A percentile compares a stretch with the other conserved stretches of the same genome.
Conservation (phyloP, 805 yeast species). For the Ogataea wickerhamii region DNA sequence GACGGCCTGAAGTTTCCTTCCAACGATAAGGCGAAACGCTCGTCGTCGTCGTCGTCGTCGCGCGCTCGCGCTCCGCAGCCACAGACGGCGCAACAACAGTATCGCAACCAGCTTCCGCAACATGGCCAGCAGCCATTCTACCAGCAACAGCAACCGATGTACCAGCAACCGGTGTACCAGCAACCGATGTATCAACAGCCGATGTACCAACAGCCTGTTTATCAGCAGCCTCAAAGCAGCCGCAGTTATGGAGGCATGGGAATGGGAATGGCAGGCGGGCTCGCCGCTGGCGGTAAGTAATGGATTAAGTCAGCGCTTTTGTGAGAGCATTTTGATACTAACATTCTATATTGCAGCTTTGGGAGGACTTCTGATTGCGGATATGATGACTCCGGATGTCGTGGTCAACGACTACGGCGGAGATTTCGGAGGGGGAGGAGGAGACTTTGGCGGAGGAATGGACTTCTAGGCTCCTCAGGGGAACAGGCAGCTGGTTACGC, state of each 20-base stretch:
- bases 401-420: conserved; percentile 12
- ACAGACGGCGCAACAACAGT: conserved; percentile 14
- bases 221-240: conserved; percentile 13
- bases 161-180: conserved; percentile 19
- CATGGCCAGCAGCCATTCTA: conserved; percentile 13
- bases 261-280: conserved; percentile 31
- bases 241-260: conserved; percentile 10
- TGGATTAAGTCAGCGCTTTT: too few species aligned
- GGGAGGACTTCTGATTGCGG: conserved; percentile 27
- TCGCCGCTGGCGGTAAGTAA: conserved; percentile 29
- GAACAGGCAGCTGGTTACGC: too few species aligned
- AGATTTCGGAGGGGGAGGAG: conserved; percentile 8
- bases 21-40: conserved; percentile 8
- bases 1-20: conserved; percentile 11
- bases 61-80: conserved; percentile 5
- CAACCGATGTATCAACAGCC: conserved; percentile 18
- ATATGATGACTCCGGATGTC: conserved; percentile 20
- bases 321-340: neutral
- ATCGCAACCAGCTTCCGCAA: conserved; percentile 15
- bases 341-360: conserved; percentile 6
- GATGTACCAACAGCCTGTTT: conserved; percentile 17
- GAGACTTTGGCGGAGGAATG: conserved; percentile 10
- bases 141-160: conserved; percentile 13
- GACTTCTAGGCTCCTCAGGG: too few species aligned
- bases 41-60: neutral